These are phyloP conservation scores for Ceriops zippeliana DNA, from an alignment of 345 rosid species.

Conservation along the genomic window DNA sequence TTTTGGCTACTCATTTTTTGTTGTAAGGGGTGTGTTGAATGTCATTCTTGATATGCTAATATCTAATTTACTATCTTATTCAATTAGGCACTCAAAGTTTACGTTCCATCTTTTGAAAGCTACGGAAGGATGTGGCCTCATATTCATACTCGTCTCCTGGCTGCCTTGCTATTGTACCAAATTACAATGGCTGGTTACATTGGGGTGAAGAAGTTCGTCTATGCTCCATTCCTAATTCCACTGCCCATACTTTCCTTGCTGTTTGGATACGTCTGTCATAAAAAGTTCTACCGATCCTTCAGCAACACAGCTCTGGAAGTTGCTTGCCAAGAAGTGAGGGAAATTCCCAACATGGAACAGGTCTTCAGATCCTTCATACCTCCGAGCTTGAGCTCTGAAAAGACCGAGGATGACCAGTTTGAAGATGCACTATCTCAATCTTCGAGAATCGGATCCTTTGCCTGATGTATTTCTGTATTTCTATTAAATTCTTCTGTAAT, in stretches of 20 bases:
- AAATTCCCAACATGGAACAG: conserved; percentile 54
- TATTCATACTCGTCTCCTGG: conserved; percentile 58
- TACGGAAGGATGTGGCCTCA: conserved; percentile 97
- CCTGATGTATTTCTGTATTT: conserved; percentile 17
- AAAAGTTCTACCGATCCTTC: conserved; percentile 68
- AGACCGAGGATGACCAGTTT: conserved; percentile 51
- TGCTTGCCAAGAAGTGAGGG: conserved; percentile 54
- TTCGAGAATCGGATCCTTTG: conserved; percentile 34
- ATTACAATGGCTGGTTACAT: conserved; percentile 68
- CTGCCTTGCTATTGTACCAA: conserved; percentile 68
- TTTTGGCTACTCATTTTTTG: too few species aligned
- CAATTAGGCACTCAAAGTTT: conserved; percentile 79
- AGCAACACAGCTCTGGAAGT: conserved; percentile 62
- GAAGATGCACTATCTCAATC: conserved; percentile 65
- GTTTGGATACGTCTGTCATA: conserved; percentile 52
- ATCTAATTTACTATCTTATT: background rate
- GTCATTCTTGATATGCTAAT: background rate
- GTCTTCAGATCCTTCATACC: conserved; percentile 59
- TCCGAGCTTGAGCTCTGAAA: conserved; percentile 61
- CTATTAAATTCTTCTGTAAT: conserved; percentile 4
- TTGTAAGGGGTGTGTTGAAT: background rate
- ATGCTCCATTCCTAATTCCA: conserved; percentile 40
- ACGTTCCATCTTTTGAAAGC: conserved; percentile 80
- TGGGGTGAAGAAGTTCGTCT: conserved; percentile 47
- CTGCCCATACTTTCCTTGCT: conserved; percentile 47